Percentiles rank a stretch among this genome's conserved stretches.
Conservation (phyloP, 2,329 filamentous ascomycete genomes). For the Aquanectria penicillioides region DNA sequence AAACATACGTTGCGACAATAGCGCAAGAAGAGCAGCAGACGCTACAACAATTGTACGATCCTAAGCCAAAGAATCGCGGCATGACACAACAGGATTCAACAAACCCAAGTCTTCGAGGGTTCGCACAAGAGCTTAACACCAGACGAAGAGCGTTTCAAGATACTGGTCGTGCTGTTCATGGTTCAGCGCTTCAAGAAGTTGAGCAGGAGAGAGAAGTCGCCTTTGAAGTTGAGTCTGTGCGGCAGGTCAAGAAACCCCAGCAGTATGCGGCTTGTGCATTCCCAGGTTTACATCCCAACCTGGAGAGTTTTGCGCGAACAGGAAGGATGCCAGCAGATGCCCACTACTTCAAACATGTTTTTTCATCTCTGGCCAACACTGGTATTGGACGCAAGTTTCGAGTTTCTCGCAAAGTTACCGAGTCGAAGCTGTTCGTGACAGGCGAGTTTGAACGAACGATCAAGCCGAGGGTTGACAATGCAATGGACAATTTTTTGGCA, state of each 20-base stretch:
- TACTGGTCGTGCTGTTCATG: constrained; percentile 47
- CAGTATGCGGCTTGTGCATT: constrained; percentile 53
- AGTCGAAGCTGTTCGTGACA: constrained; percentile 45
- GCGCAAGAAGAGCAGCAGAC: constrained; percentile 65
- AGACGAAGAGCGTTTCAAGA: background rate
- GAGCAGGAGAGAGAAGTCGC: constrained; percentile 69
- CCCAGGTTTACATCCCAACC: constrained; percentile 54
- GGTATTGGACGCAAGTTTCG: constrained; percentile 49
- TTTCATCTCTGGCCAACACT: constrained; percentile 45
- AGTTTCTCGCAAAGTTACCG: constrained; percentile 29
- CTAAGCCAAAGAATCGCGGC: constrained; percentile 18
- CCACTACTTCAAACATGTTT: constrained; percentile 48
- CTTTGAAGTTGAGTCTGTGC: constrained; percentile 65
- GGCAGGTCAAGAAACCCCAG: constrained; percentile 60
- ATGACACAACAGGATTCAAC: constrained; percentile 12
- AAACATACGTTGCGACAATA: constrained; percentile 38
- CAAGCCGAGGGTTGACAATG: constrained; percentile 32
- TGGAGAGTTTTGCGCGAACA: constrained; percentile 47
- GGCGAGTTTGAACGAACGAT: constrained; percentile 37
- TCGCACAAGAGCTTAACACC: background rate
- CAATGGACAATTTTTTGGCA: constrained; percentile 38
- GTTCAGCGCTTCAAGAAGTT: constrained; percentile 67
- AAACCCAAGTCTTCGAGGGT: background rate
- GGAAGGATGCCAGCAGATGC: background rate
- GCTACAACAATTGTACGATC: constrained; percentile 66